Conservation (phyloP, 495 filamentous ascomycete species). For the Evansstolkia leycettana region DNA sequence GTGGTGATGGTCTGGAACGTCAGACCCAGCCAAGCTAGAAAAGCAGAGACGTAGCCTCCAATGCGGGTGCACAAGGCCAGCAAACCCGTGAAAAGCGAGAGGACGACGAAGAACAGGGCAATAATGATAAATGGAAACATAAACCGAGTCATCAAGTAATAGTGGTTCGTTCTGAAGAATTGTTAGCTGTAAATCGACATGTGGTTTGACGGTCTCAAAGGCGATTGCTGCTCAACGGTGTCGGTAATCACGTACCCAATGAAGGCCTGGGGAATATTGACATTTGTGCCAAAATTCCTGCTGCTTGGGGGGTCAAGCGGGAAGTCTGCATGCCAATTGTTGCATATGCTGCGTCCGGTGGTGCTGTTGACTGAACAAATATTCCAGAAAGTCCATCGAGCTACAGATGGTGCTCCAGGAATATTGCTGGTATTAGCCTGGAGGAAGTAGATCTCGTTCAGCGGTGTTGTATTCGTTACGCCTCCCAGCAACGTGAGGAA, state of each 20-base stretch:
- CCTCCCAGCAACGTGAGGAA: conserved; percentile 74
- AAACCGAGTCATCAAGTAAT: conserved; percentile 55
- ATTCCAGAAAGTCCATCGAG: conserved; percentile 84
- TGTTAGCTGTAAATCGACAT: background rate
- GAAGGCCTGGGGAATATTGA: conserved; percentile 42
- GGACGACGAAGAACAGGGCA: conserved; percentile 50
- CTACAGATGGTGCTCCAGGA: conserved; percentile 45
- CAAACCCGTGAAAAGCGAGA: conserved; percentile 48
- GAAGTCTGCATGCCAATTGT: conserved; percentile 39
- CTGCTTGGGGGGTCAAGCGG: conserved; percentile 49
- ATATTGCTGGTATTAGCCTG: conserved; percentile 61
- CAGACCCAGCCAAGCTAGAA: conserved; percentile 40
- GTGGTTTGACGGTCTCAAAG: background rate
- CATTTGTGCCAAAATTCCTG: conserved; percentile 46
- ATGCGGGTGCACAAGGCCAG: conserved; percentile 49
- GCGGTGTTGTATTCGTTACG: conserved; percentile 41
- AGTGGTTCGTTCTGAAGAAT: conserved; percentile 36
- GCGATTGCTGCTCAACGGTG: background rate
- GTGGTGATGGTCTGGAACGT: conserved; percentile 53
- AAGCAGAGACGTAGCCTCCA: conserved; percentile 46
- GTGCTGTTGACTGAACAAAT: conserved; percentile 42
- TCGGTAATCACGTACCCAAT: conserved; percentile 30
- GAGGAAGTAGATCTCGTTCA: conserved; percentile 72
- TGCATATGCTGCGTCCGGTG: conserved; percentile 47
- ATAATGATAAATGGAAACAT: conserved; percentile 63